Base-by-base conservation (phyloP, 495 filamentous ascomycete species). In the Tuber melanosporum region DNA sequence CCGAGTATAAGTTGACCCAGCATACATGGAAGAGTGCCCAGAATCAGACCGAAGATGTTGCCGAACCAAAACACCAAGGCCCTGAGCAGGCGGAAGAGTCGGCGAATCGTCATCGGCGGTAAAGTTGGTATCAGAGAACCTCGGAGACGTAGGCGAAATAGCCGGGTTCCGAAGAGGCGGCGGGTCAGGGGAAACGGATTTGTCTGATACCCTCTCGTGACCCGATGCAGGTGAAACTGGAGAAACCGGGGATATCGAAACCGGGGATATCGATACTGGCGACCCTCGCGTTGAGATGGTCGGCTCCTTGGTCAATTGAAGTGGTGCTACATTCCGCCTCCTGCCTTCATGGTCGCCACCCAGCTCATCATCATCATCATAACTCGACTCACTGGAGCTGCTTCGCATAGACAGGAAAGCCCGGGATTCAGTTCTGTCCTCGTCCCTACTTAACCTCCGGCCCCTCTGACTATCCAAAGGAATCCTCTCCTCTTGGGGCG, bases 11-110 rank as follows among this genome's bases (percentile, higher is more conserved):
- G 77, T 83, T 43, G 82, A 83, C 14, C 72, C 77, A 62, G 82
- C 90, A 83, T 91, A 92, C 70, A 95, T 87, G 0, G 94, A 95
- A 39, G 94, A 97, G 62, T 88, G 86, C 74, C 91, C 91, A 85
- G 95, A 98, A 73, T 92, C 89, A 20, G 89, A 89, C 39, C 95
- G 91, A 20, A 99, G 87, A 85, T 98, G 96, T 75, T 94, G 90
- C 45, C 91, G 91, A 52, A 98, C 91, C 84, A 98, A 88, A 32
- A 92, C 92, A 82, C 90, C 94, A 32, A 98, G 87, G 19, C 92
- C 93, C 72, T 90, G 85, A 0, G 87, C 87, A 14, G 93, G 89
- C 15, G 91, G 91, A 5, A 97, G 85, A 17, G 93, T 97, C 1
- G 95, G 94, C 0, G 94, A 97, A 82, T 98, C 93, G 22, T 83